A percentile compares a stretch with the other conserved stretches of the same genome.
These are phyloP conservation scores for Medicago arabica DNA, from an alignment of 306 rosid species.

Conservation along the genomic window DNA sequence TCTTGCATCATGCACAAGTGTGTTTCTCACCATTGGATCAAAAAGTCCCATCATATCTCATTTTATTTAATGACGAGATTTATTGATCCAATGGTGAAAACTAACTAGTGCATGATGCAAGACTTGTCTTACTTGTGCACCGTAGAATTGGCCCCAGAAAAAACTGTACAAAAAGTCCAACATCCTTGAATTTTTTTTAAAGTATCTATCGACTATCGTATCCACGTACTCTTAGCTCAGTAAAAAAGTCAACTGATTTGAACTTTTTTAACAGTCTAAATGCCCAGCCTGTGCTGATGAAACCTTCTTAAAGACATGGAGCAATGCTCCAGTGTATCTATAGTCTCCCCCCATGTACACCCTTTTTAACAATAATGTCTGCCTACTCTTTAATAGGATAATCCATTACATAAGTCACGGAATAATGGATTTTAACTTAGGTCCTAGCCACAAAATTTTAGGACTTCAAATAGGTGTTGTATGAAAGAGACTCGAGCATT, in stretches of 20 bases:
- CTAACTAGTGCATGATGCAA: too few relatives aligned
- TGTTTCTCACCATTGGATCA: too few relatives aligned
- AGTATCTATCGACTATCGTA: background rate
- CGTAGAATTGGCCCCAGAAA: background rate
- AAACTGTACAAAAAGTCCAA: background rate
- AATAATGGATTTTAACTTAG: constrained; percentile 8
- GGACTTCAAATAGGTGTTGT: too few relatives aligned
- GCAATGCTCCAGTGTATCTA: background rate
- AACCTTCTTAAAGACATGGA: background rate
- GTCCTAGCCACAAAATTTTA: constrained; percentile 1
- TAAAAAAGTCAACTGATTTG: background rate
- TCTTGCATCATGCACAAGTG: too few relatives aligned
- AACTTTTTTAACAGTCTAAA: constrained; percentile 4
- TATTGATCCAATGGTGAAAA: too few relatives aligned
- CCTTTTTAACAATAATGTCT: background rate
- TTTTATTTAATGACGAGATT: too few relatives aligned
- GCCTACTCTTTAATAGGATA: background rate
- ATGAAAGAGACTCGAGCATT: too few relatives aligned
- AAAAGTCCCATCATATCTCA: too few relatives aligned
- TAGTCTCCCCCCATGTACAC: background rate
- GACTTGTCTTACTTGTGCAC: too few relatives aligned
- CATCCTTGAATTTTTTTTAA: constrained; percentile 3
- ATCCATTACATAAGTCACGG: constrained; percentile 6
- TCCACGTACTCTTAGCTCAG: background rate
- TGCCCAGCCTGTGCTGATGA: background rate